Base-by-base conservation (phyloP, 139 green algal species). In the Tetraselmis striata region DNA sequence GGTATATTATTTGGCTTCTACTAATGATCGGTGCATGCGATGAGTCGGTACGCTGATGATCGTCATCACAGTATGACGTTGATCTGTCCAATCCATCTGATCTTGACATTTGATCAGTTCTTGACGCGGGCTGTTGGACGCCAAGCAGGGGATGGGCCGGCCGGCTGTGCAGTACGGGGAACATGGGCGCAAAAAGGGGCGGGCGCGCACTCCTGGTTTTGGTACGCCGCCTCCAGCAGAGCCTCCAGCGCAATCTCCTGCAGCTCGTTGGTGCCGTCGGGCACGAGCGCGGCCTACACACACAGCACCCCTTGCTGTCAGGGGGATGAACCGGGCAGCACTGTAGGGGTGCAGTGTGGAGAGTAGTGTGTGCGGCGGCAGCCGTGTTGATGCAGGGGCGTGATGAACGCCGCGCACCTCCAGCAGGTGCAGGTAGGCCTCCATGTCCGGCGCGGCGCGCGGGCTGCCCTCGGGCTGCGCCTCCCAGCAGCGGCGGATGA, bases 231-330 rank as follows among this genome's bases (percentile, higher is more conserved):
- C 77, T 74, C 74, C 2, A 91, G 85, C 76, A 89, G 77, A 0
- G 84, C 87, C 28, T 85, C 45, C 75, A 92, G 83, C 11, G 91
- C 88, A 0, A 82, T 84, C 0, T 82, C 84, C 25, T 90, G 77
- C 80, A 94, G 87, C 78, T 91, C 91, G 1, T 32, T 29, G 2
- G 84, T 86, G 0, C 83, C 81, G 0, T 88, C 83, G 1, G 79
- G 78, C n/a, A 88, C 85, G 58, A 93, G 79, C 0, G 88, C 92
- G 59, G 90, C 82, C 76, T 95, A 91, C 30, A 5, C 5, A 67
- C 5, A 67, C 45, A 67, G 45, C 45, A 67, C n/a, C n/a, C n/a
- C n/a, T n/a, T n/a, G n/a, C n/a, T n/a, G n/a, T n/a, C n/a, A n/a
- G n/a, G n/a, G n/a, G n/a, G n/a, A n/a, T n/a, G n/a, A n/a, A n/a